Base-by-base conservation (phyloP, 2,329 filamentous ascomycete species). In the Rhynchosporium agropyri region DNA sequence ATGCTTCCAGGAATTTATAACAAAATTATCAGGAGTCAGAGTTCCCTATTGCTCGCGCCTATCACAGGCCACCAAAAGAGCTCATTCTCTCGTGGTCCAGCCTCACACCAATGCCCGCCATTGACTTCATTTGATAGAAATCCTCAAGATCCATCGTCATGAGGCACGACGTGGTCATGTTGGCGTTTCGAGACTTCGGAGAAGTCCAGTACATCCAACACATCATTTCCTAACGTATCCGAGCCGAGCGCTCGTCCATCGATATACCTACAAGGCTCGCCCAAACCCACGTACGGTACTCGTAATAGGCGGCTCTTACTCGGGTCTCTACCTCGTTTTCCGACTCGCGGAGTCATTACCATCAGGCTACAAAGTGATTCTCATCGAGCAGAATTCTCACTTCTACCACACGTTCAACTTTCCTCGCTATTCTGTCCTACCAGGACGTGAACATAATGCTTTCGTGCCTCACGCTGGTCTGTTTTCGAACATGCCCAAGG, bases 381-480 rank as follows among this genome's bases (percentile, higher is more conserved):
- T 83, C 4, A 72, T 84, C 33, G 82, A 84, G 65, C 80, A 77
- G 58, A 81, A 82, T 62, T 79, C 77, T 8, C 82, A 84, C 70
- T 80, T 83, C 63, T 78, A 83, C 61, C 80, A 79, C 59, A 73
- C 78, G 0, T 84, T 80, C 68, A 73, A 74, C 4, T 81, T 84
- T 64, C 81, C 81, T 0, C 74, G 82, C 8, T 81, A 78, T 57
- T 76, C 75, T 3, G 78, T 83, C 4, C 67, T 81, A 0, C 64
- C 69, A 2, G 77, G 74, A 2, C 74, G 79, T 43, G 80, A 83
- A 58, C 69, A 79, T 33, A 78, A 77, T 53, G 80, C 79, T 0
- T 83, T 84, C 56, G 79, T 84, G 28, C 81, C 82, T 0, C 83
- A 82, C 65, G 67, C 72, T 13, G 68, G 70, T 5, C 65, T 76